Evolutionary conservation across 2,329 filamentous ascomycete species (phyloP).

Genomic region (Botrytis tulipae): DNA sequence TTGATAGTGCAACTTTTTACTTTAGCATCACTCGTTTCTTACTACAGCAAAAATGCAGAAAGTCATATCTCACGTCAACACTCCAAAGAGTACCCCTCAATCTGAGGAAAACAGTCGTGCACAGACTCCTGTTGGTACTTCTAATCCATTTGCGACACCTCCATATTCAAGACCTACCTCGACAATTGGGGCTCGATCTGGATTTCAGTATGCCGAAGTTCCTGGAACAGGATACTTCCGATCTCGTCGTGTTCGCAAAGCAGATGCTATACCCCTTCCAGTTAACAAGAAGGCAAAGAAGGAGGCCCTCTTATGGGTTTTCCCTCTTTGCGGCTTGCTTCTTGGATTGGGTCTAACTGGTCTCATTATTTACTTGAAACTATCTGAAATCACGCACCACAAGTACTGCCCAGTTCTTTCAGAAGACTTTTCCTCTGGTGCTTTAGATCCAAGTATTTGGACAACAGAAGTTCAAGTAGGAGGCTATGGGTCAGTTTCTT

Average conservation of each 20-base stretch:
- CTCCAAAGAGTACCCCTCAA: slow-evolving; percentile 15
- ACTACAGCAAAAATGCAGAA: slow-evolving; percentile 16
- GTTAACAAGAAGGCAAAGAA: slow-evolving; percentile 65
- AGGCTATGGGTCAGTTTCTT: slow-evolving; percentile 51
- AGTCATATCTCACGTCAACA: not conserved
- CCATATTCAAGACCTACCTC: slow-evolving; percentile 24
- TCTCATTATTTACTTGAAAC: slow-evolving; percentile 70
- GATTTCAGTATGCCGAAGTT: slow-evolving; percentile 26
- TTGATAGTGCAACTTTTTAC: slow-evolving; percentile 9
- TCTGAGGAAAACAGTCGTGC: slow-evolving; percentile 18
- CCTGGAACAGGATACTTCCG: slow-evolving; percentile 57
- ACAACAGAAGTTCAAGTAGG: slow-evolving; percentile 48
- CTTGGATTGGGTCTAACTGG: slow-evolving; percentile 66
- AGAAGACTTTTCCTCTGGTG: slow-evolving; percentile 39
- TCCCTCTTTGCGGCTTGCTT: slow-evolving; percentile 67
- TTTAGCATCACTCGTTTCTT: slow-evolving; percentile 7
- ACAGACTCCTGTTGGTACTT: slow-evolving; percentile 14
- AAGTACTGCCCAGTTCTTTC: slow-evolving; percentile 70
- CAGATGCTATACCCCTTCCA: slow-evolving; percentile 72
- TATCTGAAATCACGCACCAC: slow-evolving; percentile 66
- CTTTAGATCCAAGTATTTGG: slow-evolving; percentile 45
- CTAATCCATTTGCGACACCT: slow-evolving; percentile 27
- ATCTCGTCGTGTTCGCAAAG: slow-evolving; percentile 68
- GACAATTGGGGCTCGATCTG: slow-evolving; percentile 25
- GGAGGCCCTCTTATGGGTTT: slow-evolving; percentile 78